Percentiles rank a stretch among this genome's conserved stretches.
Conservation (phyloP, 2,329 filamentous ascomycete species). For the Fusarium odoratissimum region DNA sequence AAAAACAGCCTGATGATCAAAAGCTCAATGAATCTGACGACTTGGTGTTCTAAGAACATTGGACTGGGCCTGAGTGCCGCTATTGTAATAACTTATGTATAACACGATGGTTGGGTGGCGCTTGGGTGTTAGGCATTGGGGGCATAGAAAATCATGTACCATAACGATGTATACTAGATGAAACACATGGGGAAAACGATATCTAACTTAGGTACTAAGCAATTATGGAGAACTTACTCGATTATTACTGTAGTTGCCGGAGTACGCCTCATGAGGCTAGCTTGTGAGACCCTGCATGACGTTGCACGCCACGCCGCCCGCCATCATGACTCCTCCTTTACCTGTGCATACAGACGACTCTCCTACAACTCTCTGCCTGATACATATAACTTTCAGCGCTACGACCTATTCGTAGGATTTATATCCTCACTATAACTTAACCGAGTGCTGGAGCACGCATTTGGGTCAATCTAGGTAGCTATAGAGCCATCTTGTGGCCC, state of each 20-base stretch:
- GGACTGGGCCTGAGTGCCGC: neutral
- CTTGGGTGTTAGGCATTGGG: slow-evolving; percentile 11
- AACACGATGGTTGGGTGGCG: slow-evolving; percentile 32
- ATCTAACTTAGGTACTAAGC: neutral
- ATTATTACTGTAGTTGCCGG: neutral
- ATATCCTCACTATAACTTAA: neutral
- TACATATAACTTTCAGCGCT: neutral
- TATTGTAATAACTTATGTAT: slow-evolving; percentile 36
- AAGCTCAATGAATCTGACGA: slow-evolving; percentile 15
- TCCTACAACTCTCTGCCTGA: neutral
- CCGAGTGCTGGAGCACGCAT: neutral
- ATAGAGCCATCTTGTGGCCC: slow-evolving; percentile 7
- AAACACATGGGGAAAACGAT: neutral
- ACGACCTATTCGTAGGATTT: neutral
- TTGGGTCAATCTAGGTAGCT: neutral
- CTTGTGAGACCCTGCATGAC: slow-evolving; percentile 30
- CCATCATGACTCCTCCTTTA: slow-evolving; percentile 27
- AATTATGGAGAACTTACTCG: neutral
- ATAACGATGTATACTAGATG: slow-evolving; percentile 25
- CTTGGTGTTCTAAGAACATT: slow-evolving; percentile 23
- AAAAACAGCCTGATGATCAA: slow-evolving; percentile 12
- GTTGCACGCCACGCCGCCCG: slow-evolving; percentile 4
- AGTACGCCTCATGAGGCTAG: slow-evolving; percentile 23
- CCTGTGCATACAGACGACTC: neutral
- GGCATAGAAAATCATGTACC: slow-evolving; percentile 17